Conservation (phyloP, 345 rosid genomes). For the Clausena lansium region DNA sequence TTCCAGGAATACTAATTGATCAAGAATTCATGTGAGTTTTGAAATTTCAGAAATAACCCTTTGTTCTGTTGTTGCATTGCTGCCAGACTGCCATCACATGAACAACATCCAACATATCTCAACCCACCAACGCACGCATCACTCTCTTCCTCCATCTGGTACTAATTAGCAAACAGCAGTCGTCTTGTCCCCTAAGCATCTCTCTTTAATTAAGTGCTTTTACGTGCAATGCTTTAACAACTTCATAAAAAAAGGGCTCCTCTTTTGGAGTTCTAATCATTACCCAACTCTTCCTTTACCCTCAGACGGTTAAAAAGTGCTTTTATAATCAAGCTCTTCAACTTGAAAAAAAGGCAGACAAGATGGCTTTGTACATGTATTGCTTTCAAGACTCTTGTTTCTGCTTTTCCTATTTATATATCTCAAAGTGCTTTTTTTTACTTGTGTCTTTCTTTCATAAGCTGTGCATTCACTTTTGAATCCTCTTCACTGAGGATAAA, state of each 20-base stretch:
- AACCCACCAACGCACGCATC: neutral
- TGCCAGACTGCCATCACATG: neutral
- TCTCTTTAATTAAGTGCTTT: neutral
- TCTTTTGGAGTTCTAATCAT: neutral
- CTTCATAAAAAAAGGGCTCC: slow-evolving; percentile 4
- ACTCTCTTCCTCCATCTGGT: neutral
- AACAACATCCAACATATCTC: neutral
- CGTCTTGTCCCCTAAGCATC: slow-evolving; percentile 10
- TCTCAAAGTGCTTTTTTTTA: neutral
- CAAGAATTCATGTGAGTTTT: neutral
- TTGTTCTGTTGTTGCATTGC: neutral
- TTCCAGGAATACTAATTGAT: too few species aligned
- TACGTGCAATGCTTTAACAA: slow-evolving; percentile 25
- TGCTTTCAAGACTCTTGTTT: neutral
- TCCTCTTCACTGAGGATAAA: neutral
- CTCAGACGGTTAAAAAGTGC: slow-evolving; percentile 29
- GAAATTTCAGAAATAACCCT: slow-evolving; percentile 1
- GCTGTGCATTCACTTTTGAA: neutral
- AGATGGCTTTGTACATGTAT: slow-evolving; percentile 23
- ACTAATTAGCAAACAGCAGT: neutral
- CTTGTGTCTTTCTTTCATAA: neutral
- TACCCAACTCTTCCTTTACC: slow-evolving; percentile 5
- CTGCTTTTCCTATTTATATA: neutral
- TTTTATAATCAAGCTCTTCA: slow-evolving; percentile 7
- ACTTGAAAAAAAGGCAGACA: slow-evolving; percentile 25